Base-by-base conservation (phyloP, 2,329 filamentous ascomycete species). In the Aspergillus costaricaensis region DNA sequence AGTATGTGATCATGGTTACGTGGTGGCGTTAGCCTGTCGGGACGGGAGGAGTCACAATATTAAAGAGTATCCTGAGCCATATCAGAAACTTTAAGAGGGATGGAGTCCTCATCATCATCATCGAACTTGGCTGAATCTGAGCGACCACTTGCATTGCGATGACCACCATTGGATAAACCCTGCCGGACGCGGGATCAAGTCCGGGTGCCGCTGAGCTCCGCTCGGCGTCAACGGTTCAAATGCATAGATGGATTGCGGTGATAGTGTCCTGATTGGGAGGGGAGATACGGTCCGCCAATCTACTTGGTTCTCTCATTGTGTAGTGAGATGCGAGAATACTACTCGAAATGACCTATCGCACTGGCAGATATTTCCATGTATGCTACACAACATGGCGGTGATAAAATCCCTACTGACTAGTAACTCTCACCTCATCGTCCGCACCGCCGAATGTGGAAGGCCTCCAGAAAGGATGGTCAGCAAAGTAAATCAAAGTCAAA, bases 211-310 rank as follows among this genome's bases (percentile, higher is more conserved):
- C 38, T 39, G 30, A 55, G 52, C 36, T 30, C 38, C 38, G 25
- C 52, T n/a, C 47, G 36, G 57, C 57, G 52, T 49, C 60, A 62
- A 62, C 60, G 60, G 60, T 57, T 55, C 53, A 27, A 50, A 50
- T 60, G 54, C 60, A 62, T 62, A 38, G 39, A 32, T 57, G 54
- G 27, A 5, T 36, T 36, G 32, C 15, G 30, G 30, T 55, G 39
- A 21, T 44, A 36, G 32, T 36, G 32, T 43, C 39, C 39, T 55
- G 52, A 55, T 55, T 47, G 21, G 25, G 27, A 39, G 14, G 25
- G 41, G 23, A 36, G 36, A 47, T 60, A 14, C 38, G 43, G 10
- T 30, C 47, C 41, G 41, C 41, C 41, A 44, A 44, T 44, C 41
- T 44, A 44, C 21, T 21, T 8, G 1, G 2, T 2, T 44, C 41